Percentiles rank a stretch among this genome's conserved stretches.
Evolutionary conservation across 768 basidiomycete genomes (phyloP).

Genomic region (Tylopilus vinaceipallidus): DNA sequence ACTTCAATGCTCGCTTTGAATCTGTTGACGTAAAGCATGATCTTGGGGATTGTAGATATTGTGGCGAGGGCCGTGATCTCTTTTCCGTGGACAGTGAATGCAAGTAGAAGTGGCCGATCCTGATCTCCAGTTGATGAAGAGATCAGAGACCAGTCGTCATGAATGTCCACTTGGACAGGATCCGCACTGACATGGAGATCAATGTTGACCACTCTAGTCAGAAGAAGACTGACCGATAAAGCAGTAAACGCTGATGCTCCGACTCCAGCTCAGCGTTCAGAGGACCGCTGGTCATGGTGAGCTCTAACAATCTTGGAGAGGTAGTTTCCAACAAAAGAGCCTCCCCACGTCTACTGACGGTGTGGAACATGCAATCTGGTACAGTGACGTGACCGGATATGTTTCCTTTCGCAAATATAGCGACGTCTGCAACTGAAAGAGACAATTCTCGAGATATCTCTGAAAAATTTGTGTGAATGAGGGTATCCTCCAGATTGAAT

Average conservation of each 20-base stretch:
- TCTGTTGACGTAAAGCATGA: conserved; percentile 71
- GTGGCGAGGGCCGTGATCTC: conserved; percentile 67
- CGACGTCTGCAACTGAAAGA: conserved; percentile 56
- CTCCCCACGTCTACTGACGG: conserved; percentile 56
- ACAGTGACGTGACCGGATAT: conserved; percentile 66
- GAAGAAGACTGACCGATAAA: conserved; percentile 60
- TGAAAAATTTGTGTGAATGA: conserved; percentile 66
- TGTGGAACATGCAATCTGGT: conserved; percentile 73
- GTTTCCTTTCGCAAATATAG: conserved; percentile 61
- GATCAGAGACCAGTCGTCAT: conserved; percentile 76
- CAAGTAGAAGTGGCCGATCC: conserved; percentile 58
- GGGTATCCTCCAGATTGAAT: conserved; percentile 60
- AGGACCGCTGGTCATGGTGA: conserved; percentile 72
- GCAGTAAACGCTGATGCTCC: conserved; percentile 69
- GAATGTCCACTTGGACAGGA: conserved; percentile 70
- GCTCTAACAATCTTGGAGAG: conserved; percentile 59
- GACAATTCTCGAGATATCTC: conserved; percentile 62
- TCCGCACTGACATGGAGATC: conserved; percentile 53
- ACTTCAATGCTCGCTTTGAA: conserved; percentile 70
- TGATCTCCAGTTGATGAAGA: conserved; percentile 38
- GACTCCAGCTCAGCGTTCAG: conserved; percentile 68
- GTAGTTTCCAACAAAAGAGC: conserved; percentile 30
- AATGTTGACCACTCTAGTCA: background rate
- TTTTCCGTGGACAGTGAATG: conserved; percentile 73
- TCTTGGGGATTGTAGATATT: conserved; percentile 72